A percentile compares a stretch with the other conserved stretches of the same genome.
Evolutionary conservation across 2,329 filamentous ascomycete genomes (phyloP).

Genomic region (Rutstroemia sp.): DNA sequence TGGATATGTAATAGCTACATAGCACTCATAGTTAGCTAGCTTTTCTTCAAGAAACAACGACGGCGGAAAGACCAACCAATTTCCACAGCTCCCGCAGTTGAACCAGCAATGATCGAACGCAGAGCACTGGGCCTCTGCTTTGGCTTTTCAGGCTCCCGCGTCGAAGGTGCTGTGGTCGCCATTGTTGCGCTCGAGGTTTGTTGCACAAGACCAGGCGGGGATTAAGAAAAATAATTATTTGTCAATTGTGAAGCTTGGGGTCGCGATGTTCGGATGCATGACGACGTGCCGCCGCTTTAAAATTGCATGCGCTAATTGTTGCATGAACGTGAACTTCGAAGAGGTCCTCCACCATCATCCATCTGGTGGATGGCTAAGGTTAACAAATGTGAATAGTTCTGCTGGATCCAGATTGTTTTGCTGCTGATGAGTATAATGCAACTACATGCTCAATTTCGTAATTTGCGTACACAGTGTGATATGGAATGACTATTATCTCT

Average conservation of each 20-base stretch:
- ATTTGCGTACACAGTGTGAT: too few species aligned
- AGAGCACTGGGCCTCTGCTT: conserved; percentile 63
- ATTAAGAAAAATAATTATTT: neutral
- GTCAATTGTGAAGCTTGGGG: neutral
- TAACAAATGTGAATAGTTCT: too few species aligned
- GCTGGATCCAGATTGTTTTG: too few species aligned
- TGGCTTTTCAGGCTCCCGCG: conserved; percentile 27
- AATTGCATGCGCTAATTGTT: neutral
- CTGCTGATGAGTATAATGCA: too few species aligned
- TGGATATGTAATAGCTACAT: conserved; percentile 77
- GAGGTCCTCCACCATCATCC: too few species aligned
- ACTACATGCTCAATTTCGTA: too few species aligned
- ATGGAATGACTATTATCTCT: too few species aligned
- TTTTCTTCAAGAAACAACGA: neutral
- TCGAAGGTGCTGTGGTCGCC: neutral
- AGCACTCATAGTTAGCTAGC: conserved; percentile 5
- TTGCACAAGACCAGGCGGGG: neutral
- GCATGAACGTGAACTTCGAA: too few species aligned
- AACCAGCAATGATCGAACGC: conserved; percentile 86
- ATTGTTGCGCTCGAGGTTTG: neutral
- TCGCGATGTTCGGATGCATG: conserved; percentile 2
- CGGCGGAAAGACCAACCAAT: conserved; percentile 53
- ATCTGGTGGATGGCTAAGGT: too few species aligned
- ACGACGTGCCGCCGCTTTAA: conserved; percentile 9
- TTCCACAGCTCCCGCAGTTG: conserved; percentile 89